These are phyloP conservation scores for Aspergillus caelatus DNA, from an alignment of 2,329 filamentous ascomycete genomes.

Conservation along the genomic window DNA sequence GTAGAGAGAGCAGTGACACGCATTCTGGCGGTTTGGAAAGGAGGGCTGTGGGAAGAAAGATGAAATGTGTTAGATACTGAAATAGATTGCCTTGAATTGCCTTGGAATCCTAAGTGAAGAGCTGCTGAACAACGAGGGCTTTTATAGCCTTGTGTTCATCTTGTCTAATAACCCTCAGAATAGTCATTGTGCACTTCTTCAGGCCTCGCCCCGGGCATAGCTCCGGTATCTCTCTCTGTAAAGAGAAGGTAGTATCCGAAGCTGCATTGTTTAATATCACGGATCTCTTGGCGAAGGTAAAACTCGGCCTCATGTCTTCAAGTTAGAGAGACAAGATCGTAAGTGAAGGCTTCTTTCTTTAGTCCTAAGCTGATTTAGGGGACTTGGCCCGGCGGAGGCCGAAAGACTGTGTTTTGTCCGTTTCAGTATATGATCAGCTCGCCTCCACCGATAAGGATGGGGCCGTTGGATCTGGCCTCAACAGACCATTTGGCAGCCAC, in stretches of 20 bases:
- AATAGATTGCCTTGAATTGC: background rate
- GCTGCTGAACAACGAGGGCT: background rate
- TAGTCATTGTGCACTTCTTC: background rate
- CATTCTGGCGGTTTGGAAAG: conserved; percentile 18
- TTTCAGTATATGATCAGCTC: background rate
- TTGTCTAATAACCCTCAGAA: background rate
- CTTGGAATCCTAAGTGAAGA: background rate
- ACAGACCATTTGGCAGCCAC: background rate
- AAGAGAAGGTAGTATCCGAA: conserved; percentile 5
- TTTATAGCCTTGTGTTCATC: background rate
- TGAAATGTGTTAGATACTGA: background rate
- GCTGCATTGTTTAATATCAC: background rate
- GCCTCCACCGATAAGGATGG: conserved; percentile 2
- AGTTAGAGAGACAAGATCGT: background rate
- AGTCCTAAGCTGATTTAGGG: background rate
- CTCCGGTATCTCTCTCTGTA: background rate
- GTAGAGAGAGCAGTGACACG: conserved; percentile 24
- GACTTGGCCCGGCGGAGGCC: conserved; percentile 30
- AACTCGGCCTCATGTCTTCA: background rate
- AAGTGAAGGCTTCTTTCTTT: background rate
- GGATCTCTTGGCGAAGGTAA: conserved; percentile 1
- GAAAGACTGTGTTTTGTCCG: background rate
- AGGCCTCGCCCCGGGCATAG: background rate
- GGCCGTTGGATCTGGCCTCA: background rate
- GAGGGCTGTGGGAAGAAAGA: background rate